Base-by-base conservation (phyloP, 2,329 filamentous ascomycete species). In the Fusarium napiforme region DNA sequence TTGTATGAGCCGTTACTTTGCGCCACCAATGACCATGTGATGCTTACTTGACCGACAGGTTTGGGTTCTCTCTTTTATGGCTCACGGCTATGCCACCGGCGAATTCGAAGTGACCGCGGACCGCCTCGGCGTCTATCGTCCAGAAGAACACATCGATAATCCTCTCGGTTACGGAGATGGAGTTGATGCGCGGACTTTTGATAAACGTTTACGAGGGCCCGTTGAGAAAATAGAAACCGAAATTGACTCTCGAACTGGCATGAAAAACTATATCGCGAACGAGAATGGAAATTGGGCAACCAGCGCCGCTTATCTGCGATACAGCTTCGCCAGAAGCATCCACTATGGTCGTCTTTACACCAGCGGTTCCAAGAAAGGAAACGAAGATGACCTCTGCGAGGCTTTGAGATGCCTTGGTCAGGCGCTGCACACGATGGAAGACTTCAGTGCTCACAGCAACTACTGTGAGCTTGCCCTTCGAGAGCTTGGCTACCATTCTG, bases 261-360 rank as follows among this genome's bases (percentile, higher is more conserved):
- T 99, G 96, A 99, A 98, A 83, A 98, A 98, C 81, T 99, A 99
- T 82, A 98, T 99, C 75, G 91, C 96, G 68, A 98, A 98, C 78
- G 96, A 98, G 81, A 86, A 84, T 19, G 94, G 95, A 9, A 88
- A 90, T 45, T 98, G 95, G 93, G 94, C 95, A 3, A 99, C 96
- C 26, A 97, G 95, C 72, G 86, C 93, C 12, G 95, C 93, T 43
- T 98, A 96, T 78, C 87, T 97, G 67, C 91, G 91, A 75, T 93
- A 90, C 82, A 95, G 93, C 76, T 86, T 96, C 70, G 87, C 87
- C 19, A 89, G 93, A 67, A 90, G 91, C 79, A 93, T 96, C 71
- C 93, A 96, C 82, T 95, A 89, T 76, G 93, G 93, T 19, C 88
- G 93, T 40, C 83, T 93, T 34, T 96, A 95, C 79, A 93, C 91